phyloP scores from a whole-genome alignment of 2,329 filamentous ascomycete genomes.

The Pseudocercospora vitis region DNA sequence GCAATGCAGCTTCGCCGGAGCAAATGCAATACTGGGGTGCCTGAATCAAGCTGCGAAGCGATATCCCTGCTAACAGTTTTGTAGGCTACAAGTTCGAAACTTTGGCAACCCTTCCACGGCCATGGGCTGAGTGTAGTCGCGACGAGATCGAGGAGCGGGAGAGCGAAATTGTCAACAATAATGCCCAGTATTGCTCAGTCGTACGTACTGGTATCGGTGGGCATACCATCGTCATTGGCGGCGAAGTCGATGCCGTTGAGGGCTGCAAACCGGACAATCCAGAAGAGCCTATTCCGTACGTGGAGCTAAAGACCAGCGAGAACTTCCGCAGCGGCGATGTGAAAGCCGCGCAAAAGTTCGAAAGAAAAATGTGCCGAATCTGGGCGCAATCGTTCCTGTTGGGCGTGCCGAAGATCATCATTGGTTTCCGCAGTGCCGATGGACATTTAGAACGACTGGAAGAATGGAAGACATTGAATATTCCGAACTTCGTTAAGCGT shows the following conservation, averaged over 20 bases:
- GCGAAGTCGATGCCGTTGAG: slow-evolving; percentile 93
- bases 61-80: too few relatives aligned
- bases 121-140: slow-evolving; percentile 71
- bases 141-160: slow-evolving; percentile 78
- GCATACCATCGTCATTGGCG: slow-evolving; percentile 74
- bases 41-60: too few relatives aligned
- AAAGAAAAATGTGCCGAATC: slow-evolving; percentile 83
- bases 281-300: slow-evolving; percentile 77
- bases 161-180: slow-evolving; percentile 74
- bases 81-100: slow-evolving; percentile 99
- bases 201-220: slow-evolving; percentile 84
- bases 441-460: slow-evolving; percentile 72
- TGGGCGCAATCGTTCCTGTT: slow-evolving; percentile 97
- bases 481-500: slow-evolving; percentile 73
- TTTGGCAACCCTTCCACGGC: slow-evolving; percentile 69
- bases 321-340: slow-evolving; percentile 49
- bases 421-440: slow-evolving; percentile 76
- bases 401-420: slow-evolving; percentile 85
- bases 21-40: slow-evolving; percentile 95
- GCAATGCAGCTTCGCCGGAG: slow-evolving; percentile 64
- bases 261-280: slow-evolving; percentile 69
- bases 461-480: slow-evolving; percentile 74
- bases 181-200: slow-evolving; percentile 93
- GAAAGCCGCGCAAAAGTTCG: slow-evolving; percentile 71
- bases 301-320: slow-evolving; percentile 86